Evolutionary conservation across 805 yeast species (phyloP), one percentile per base, ranked within the genome.

Genomic region (Myxozyma mucilagina): DNA sequence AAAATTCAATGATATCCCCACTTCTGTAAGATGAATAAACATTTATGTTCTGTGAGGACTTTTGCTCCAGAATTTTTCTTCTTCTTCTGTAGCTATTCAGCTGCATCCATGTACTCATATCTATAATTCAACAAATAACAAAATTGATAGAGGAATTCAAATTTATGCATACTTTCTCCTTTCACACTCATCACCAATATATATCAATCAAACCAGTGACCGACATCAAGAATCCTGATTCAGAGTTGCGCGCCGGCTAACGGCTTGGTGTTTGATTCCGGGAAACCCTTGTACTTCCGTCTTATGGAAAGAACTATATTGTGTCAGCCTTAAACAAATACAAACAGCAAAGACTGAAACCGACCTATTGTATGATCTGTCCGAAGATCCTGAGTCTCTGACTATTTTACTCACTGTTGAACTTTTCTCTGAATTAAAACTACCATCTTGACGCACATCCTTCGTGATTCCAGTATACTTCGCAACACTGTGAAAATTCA

Each of bases 181-280:
- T 24, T 24, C 29, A 24, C 29, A 24, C 29, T 24, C 29, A 24
- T 3, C 29, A 24, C 4, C 4, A 24, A 24, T 24, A 4, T 2
- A 24, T 24, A 24, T 24, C 29, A 24, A 24, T 24, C 29, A 24
- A 24, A 24, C 29, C 29, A 24, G 4, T 24, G 29, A 24, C 29
- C 29, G 29, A 24, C 4, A 24, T 24, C 29, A 24, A 24, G 4
- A 24, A 45, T 45, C 49, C n/a, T 29, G n/a, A 24, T 45, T 45
- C n/a, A 45, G 32, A 38, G 58, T 60, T 38, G 59, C 20, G 20
- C 67, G 58, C 20, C 69, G 56, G 39, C 66, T 52, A 8, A 51
- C 59, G 7, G 69, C 69, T 20, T 60, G 60, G 36, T 60, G 66
- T 32, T 66, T 66, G n/a, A 63, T 53, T 2, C 69, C 69, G 5